A percentile compares a stretch with the other conserved stretches of the same genome.
Evolutionary conservation across 257 asterid genomes (phyloP).

Genomic region (Galeopsis tetrahit): DNA sequence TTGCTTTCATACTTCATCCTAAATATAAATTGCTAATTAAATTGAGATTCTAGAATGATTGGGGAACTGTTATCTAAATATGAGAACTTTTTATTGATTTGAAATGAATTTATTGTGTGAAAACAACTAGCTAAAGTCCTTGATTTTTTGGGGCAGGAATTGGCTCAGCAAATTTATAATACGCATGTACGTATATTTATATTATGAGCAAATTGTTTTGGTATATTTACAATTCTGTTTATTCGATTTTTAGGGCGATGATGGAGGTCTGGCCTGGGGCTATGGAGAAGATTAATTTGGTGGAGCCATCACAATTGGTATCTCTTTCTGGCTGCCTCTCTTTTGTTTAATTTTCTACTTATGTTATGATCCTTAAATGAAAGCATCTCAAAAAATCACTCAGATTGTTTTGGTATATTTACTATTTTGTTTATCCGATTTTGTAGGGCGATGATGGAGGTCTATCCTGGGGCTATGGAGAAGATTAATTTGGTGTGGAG

Average conservation of each 20-base stretch:
- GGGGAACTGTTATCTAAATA: conserved; percentile 12
- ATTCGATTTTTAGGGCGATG: conserved; percentile 66
- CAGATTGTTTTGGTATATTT: conserved; percentile 3
- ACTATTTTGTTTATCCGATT: conserved; percentile 22
- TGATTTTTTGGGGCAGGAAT: conserved; percentile 99
- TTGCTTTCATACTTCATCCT: conserved; percentile 14
- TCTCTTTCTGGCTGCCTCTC: too few relatives aligned
- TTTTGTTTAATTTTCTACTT: too few relatives aligned
- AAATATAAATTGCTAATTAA: background rate
- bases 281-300: conserved; percentile 70
- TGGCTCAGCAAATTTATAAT: conserved; percentile 58
- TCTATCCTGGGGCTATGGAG: conserved; percentile 86
- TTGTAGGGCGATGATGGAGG: conserved; percentile 90
- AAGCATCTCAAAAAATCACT: too few relatives aligned
- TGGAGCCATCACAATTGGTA: conserved; percentile 98
- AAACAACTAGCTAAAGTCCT: conserved; percentile 84
- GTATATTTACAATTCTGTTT: conserved; percentile 6
- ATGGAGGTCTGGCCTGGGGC: conserved; percentile 96
- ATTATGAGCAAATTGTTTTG: conserved; percentile 4
- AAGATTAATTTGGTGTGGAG: conserved; percentile 83
- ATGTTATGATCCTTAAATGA: too few relatives aligned
- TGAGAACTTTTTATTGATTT: conserved; percentile 26
- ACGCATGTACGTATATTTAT: background rate
- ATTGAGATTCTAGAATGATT: conserved; percentile 22
- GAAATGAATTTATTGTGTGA: conserved; percentile 54